Evolutionary conservation across 176 grass and related monocot species (phyloP).

Genomic region (Pharus latifolius): DNA sequence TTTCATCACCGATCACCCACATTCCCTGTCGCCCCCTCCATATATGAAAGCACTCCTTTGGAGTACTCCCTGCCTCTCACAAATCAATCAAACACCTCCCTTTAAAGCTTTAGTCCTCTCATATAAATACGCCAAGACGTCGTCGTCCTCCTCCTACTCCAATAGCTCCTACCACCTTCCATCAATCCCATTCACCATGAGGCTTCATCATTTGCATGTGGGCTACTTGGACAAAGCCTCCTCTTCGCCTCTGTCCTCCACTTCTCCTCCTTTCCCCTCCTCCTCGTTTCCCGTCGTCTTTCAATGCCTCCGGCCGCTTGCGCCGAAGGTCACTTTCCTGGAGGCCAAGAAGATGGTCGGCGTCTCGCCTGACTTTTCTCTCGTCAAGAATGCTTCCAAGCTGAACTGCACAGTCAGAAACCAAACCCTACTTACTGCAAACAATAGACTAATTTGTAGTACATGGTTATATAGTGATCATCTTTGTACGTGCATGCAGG

Average conservation of each 20-base stretch:
- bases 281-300: conserved; percentile 9
- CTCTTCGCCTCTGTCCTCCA: conserved; percentile 7
- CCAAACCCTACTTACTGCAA: background rate
- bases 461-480: too few species aligned
- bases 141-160: background rate
- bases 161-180: conserved; percentile 6
- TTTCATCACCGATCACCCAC: conserved; percentile 33
- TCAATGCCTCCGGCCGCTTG: conserved; percentile 28
- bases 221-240: conserved; percentile 33
- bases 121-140: conserved; percentile 21
- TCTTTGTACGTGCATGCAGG: background rate
- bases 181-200: conserved; percentile 37
- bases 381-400: conserved; percentile 24
- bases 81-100: conserved; percentile 30
- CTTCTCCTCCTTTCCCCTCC: background rate
- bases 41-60: conserved; percentile 37
- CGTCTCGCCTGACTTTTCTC: conserved; percentile 2
- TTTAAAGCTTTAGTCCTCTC: conserved; percentile 23
- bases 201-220: conserved; percentile 38
- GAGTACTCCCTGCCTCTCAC: conserved; percentile 35
- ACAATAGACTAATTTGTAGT: too few species aligned
- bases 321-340: conserved; percentile 31
- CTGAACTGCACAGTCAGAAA: conserved; percentile 23
- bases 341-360: conserved; percentile 21
- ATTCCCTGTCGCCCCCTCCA: conserved; percentile 35